Percentiles rank a stretch among this genome's conserved stretches.
Evolutionary conservation across 108 stramenopile genomes (phyloP).

Genomic region (Chaetoceros muelleri): DNA sequence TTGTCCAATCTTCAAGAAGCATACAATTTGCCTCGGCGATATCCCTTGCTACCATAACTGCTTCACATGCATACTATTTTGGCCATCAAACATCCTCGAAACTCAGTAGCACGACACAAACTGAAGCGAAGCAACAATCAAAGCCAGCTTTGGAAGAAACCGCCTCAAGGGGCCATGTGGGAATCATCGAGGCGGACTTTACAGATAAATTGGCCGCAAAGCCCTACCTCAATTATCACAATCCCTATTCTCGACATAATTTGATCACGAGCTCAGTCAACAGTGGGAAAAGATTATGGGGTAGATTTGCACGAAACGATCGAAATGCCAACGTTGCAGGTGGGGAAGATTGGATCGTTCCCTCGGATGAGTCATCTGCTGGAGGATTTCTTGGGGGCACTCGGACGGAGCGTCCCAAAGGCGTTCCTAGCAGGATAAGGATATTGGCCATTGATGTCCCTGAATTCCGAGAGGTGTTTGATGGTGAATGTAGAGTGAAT

Average conservation of each 20-base stretch:
- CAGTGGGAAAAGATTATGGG: not conserved
- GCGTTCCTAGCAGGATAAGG: constrained; percentile 45
- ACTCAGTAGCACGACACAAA: no score
- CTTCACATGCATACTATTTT: no score
- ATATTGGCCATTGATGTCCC: constrained; percentile 58
- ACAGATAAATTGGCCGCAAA: constrained; percentile 66
- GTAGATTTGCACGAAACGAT: not conserved
- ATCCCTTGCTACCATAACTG: no score
- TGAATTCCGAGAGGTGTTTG: constrained; percentile 42
- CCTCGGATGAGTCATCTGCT: constrained; percentile 4
- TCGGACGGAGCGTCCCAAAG: constrained; percentile 20
- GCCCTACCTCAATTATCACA: constrained; percentile 31
- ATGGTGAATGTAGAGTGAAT: constrained; percentile 23
- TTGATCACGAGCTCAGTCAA: not conserved
- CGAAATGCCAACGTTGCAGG: not conserved
- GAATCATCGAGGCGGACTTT: constrained; percentile 34
- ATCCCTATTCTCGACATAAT: no score
- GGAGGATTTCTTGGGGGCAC: no score
- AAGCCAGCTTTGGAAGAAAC: not conserved
- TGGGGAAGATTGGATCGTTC: constrained; percentile 9
- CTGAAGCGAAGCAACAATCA: no score
- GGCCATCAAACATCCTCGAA: no score
- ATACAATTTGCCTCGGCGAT: no score
- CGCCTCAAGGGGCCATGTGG: not conserved
- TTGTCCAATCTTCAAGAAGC: no score